Percentiles rank a stretch among this genome's conserved stretches.
Conservation (phyloP, 495 filamentous ascomycete species). For the Aspergillus indologenus region DNA sequence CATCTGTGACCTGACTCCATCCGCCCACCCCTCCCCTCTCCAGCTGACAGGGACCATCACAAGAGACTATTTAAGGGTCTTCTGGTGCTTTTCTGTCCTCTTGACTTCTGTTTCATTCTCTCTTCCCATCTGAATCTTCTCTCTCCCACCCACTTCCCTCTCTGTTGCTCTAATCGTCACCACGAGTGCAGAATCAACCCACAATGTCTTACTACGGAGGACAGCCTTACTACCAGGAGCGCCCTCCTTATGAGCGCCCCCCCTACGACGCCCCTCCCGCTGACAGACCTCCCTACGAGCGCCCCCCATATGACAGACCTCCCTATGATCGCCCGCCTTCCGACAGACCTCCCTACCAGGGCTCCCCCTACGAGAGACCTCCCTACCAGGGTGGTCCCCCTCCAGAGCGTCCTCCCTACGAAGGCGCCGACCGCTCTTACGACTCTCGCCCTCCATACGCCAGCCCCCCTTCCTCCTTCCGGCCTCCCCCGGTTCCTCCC, state of each 20-base stretch:
- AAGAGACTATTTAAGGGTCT: slow-evolving; percentile 9
- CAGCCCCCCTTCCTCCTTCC: slow-evolving; percentile 20
- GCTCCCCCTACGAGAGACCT: slow-evolving; percentile 20
- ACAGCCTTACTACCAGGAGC: slow-evolving; percentile 21
- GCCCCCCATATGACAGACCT: slow-evolving; percentile 15
- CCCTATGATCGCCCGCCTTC: slow-evolving; percentile 15
- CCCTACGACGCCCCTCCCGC: slow-evolving; percentile 24
- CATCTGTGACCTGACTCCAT: slow-evolving; percentile 2
- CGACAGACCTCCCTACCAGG: slow-evolving; percentile 16
- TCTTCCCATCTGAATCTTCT: slow-evolving; percentile 1
- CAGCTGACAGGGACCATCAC: slow-evolving; percentile 3
- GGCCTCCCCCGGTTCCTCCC: slow-evolving; percentile 35
- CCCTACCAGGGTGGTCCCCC: slow-evolving; percentile 17
- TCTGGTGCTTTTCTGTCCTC: slow-evolving; percentile 6
- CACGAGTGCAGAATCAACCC: background rate
- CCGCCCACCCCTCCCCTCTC: slow-evolving; percentile 1
- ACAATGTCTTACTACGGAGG: slow-evolving; percentile 19
- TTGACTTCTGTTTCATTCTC: slow-evolving; percentile 5
- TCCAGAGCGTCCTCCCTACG: slow-evolving; percentile 14
- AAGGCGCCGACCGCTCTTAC: slow-evolving; percentile 11
- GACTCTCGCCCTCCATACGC: slow-evolving; percentile 12
- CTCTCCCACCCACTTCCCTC: background rate
- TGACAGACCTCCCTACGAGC: slow-evolving; percentile 7
- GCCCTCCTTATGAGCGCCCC: slow-evolving; percentile 14
- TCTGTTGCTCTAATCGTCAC: background rate